Evolutionary conservation across 352 stramenopile genomes (phyloP).

Genomic region (Phytophthora idaei): DNA sequence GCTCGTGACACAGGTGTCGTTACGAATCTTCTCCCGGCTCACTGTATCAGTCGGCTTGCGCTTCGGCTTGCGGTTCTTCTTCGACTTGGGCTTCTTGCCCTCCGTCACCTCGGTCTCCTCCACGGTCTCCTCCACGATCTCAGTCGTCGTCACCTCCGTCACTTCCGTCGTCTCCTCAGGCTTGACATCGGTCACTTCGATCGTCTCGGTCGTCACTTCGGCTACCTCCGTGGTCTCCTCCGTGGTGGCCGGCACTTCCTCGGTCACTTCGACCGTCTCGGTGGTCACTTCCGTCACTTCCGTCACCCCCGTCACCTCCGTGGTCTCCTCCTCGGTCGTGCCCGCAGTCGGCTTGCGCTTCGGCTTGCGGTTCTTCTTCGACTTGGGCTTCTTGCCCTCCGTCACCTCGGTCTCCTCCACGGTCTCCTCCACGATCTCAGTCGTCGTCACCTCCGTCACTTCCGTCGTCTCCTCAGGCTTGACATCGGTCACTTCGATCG

Average conservation of each 20-base stretch:
- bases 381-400: conserved; percentile 8
- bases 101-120: conserved; percentile 1
- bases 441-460: conserved; percentile 9
- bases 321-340: conserved; percentile 1
- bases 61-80: conserved; percentile 9
- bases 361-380: too few species aligned
- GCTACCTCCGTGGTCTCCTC: conserved; percentile 1
- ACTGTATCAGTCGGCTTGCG: conserved; percentile 5
- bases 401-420: conserved; percentile 9
- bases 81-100: background rate
- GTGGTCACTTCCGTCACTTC: background rate
- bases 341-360: too few species aligned
- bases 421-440: conserved; percentile 9
- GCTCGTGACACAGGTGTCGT: too few species aligned
- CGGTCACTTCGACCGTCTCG: conserved; percentile 16
- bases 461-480: conserved; percentile 4
- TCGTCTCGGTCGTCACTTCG: background rate
- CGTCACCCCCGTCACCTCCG: conserved; percentile 13
- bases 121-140: conserved; percentile 8
- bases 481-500: conserved; percentile 6
- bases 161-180: conserved; percentile 6
- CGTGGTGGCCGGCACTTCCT: background rate
- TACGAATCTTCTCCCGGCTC: too few species aligned
- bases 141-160: conserved; percentile 9
- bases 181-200: conserved; percentile 1